These are phyloP conservation scores for Aspergillus ruber DNA, from an alignment of 2,329 filamentous ascomycete genomes.

Conservation along the genomic window DNA sequence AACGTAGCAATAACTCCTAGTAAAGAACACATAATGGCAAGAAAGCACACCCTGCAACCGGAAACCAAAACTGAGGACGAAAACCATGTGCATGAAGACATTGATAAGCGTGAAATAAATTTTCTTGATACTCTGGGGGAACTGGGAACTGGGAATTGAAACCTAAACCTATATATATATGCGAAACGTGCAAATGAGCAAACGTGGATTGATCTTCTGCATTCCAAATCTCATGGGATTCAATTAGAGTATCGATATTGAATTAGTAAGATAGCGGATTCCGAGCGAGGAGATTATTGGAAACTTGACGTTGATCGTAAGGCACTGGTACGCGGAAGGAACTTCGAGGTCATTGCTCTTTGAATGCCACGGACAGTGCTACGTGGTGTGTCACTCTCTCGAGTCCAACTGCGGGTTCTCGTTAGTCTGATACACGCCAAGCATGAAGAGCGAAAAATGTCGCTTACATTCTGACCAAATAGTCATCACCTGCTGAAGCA, in stretches of 20 bases:
- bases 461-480: slow-evolving; percentile 73
- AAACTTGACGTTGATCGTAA: slow-evolving; percentile 34
- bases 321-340: slow-evolving; percentile 35
- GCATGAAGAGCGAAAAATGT: slow-evolving; percentile 9
- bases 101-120: no score
- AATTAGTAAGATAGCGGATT: slow-evolving; percentile 1
- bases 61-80: no score
- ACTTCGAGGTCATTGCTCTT: slow-evolving; percentile 25
- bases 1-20: no score
- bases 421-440: slow-evolving; percentile 3
- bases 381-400: slow-evolving; percentile 24
- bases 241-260: background rate
- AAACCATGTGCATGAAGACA: no score
- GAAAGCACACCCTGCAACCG: no score
- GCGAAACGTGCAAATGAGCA: no score
- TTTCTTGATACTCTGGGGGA: no score
- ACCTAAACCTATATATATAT: no score
- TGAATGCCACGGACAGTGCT: slow-evolving; percentile 19
- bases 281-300: slow-evolving; percentile 10
- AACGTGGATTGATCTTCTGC: no score
- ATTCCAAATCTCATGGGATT: no score
- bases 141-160: no score
- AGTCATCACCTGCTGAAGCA: slow-evolving; percentile 85
- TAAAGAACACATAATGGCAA: no score
- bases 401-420: slow-evolving; percentile 25